These are phyloP conservation scores for Rhodotorula sp. DNA, from an alignment of 1,284 basidiomycete species.

Conservation along the genomic window DNA sequence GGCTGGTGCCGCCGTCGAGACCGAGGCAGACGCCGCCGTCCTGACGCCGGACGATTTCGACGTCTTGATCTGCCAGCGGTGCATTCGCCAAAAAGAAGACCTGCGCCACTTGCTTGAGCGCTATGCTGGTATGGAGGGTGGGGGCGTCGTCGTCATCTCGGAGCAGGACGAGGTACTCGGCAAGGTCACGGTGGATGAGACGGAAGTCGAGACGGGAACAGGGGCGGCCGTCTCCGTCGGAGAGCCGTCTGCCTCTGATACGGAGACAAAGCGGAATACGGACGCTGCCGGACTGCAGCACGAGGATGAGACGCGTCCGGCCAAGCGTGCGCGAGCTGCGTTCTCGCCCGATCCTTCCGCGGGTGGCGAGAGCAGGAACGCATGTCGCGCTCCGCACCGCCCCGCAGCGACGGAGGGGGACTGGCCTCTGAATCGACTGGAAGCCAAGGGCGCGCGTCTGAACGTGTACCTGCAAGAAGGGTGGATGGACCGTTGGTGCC, in stretches of 20 bases:
- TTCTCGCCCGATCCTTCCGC: neutral
- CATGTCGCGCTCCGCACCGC: neutral
- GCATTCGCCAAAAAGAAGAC: constrained; percentile 17
- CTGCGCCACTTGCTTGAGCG: constrained; percentile 25
- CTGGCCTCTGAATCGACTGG: constrained; percentile 14
- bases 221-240: neutral
- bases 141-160: constrained; percentile 37
- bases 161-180: constrained; percentile 2
- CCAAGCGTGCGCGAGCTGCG: neutral
- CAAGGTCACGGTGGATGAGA: neutral
- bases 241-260: too few relatives aligned
- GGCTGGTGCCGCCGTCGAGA: constrained; percentile 12
- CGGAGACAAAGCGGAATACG: neutral
- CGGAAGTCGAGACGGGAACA: neutral
- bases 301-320: neutral
- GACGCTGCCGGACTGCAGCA: neutral
- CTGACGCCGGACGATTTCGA: constrained; percentile 42
- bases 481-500: constrained; percentile 48
- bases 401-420: neutral
- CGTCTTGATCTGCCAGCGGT: constrained; percentile 38
- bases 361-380: neutral
- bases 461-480: constrained; percentile 48
- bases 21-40: neutral
- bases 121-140: constrained; percentile 35
- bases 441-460: constrained; percentile 18